Base-by-base conservation (phyloP, 2,329 filamentous ascomycete species). In the Zymoseptoria pseudotritici region DNA sequence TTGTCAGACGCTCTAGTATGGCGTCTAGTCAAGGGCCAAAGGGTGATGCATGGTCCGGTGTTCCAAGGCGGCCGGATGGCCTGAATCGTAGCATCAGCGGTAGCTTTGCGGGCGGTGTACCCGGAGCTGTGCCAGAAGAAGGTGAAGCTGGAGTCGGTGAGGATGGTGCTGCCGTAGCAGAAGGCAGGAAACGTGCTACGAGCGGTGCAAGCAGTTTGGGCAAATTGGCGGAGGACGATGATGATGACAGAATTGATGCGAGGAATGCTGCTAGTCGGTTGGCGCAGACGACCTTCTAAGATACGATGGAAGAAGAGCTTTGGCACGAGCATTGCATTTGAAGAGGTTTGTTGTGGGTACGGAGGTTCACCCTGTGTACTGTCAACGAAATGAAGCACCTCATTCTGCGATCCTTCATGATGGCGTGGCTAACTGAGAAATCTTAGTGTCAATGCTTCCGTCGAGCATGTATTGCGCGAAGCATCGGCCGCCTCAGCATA, bases 11-110 rank as follows among this genome's bases (percentile, higher is more conserved):
- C 62, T 93, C 86, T 74, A 94, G 86, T 73, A 77, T 97, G 66
- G 89, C 90, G 17, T 89, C 90, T 53, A 94, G 89, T 69, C 94
- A 99, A 76, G 94, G 94, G 0, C 93, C 94, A 55, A 96, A 96
- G 78, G 94, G 94, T n/a, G 94, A 99, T 74, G 88, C 94, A 17
- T 99, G 94, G 94, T 96, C 91, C 69, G 94, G 94, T 60, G 91
- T 97, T 26, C 90, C 92, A 42, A 84, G 94, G 63, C 84, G 90
- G 58, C 86, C 87, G 29, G 90, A 96, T 68, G 87, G 86, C n/a
- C 76, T 91, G 58, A 88, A 83, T 70, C 83, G 91, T 68, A 92
- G 87, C 71, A 82, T 92, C 65, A 91, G 88, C 58, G 86, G 88
- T 54, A 89, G 85, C 71, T 83, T 89, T 64, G 83, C 86, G 64